Evolutionary conservation across 2,329 filamentous ascomycete species (phyloP), one percentile per base, ranked within the genome.

Genomic region (Colletotrichum viniferum): DNA sequence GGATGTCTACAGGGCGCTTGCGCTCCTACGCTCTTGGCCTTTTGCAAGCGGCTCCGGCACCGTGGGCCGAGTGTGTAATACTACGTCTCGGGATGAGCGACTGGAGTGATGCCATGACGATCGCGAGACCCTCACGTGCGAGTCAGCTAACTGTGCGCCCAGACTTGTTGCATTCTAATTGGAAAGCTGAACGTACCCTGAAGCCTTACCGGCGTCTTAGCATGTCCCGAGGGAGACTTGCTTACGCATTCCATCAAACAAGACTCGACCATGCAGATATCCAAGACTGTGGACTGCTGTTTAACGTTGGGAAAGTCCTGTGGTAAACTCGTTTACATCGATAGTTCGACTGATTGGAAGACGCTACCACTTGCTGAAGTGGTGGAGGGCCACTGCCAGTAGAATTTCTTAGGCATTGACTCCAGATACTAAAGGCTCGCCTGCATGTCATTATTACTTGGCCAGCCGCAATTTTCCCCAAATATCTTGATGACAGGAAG

Each of bases 101-200:
- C 55, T 38, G 24, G 48, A 71, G 65, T 60, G 55, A 52, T 56
- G 69, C 16, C 30, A 69, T 68, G 69, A 75, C 58, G 73, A 73
- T 73, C 63, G 32, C 43, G 21, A 64, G 73, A 73, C 63, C 68
- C 69, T 75, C 73, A 56, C 58, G 43, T 64, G 73, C 69, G 73
- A 75, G 73, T 75, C 69, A 73, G 69, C 21, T 43, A 69, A 68
- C 63, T 63, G 73, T 32, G n/a, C 43, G 16, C 10, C 34, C 58
- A 48, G 60, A n/a, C 26, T 60, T 36, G 66, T 67, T 55, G 43
- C 24, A n/a, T 24, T 30, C 16, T 64, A 18, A 38, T 56, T 32
- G 24, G 36, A 62, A 56, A 58, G 24, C 10, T n/a, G 4, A 32
- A 2, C 12, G 6, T 18, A 5, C 30, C 13, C 7, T 38, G 10